Evolutionary conservation across 768 basidiomycete species (phyloP).

Genomic region (Amanita pseudoporphyria): DNA sequence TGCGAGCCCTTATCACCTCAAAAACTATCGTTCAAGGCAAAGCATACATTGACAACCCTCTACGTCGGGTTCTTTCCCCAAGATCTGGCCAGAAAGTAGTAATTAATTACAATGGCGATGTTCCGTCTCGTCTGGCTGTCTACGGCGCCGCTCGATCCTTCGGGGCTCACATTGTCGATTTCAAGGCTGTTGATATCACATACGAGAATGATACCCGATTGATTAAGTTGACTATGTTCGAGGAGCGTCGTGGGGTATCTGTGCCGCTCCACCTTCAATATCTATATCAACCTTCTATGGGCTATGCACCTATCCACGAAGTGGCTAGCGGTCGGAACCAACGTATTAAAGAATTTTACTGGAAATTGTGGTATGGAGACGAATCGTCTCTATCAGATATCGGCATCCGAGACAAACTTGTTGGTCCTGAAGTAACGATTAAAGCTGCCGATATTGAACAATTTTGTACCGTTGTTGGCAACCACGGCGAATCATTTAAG

Average conservation of each 20-base stretch:
- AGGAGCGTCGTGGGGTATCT: slow-evolving; percentile 69
- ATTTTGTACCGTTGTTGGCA: slow-evolving; percentile 91
- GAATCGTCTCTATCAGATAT: slow-evolving; percentile 69
- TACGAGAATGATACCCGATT: slow-evolving; percentile 41
- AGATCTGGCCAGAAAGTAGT: slow-evolving; percentile 72
- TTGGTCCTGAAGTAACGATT: slow-evolving; percentile 79
- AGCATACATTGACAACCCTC: slow-evolving; percentile 81
- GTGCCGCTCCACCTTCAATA: slow-evolving; percentile 80
- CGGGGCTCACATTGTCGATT: slow-evolving; percentile 58
- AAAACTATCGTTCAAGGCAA: slow-evolving; percentile 80
- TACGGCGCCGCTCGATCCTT: slow-evolving; percentile 77
- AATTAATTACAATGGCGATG: slow-evolving; percentile 36
- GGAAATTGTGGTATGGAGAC: slow-evolving; percentile 97
- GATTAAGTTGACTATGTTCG: slow-evolving; percentile 70
- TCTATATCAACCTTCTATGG: slow-evolving; percentile 79
- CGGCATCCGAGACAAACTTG: slow-evolving; percentile 72
- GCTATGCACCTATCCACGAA: slow-evolving; percentile 91
- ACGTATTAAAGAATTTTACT: slow-evolving; percentile 96
- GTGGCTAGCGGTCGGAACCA: slow-evolving; percentile 72
- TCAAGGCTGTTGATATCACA: slow-evolving; percentile 76
- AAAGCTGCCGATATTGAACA: slow-evolving; percentile 67
- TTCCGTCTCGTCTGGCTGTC: slow-evolving; percentile 49
- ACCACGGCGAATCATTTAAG: slow-evolving; percentile 89
- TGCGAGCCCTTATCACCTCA: slow-evolving; percentile 75
- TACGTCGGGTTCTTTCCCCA: slow-evolving; percentile 79